These are phyloP conservation scores for Singerocomus inundabilis DNA, from an alignment of 1,284 basidiomycete genomes.

Conservation along the genomic window DNA sequence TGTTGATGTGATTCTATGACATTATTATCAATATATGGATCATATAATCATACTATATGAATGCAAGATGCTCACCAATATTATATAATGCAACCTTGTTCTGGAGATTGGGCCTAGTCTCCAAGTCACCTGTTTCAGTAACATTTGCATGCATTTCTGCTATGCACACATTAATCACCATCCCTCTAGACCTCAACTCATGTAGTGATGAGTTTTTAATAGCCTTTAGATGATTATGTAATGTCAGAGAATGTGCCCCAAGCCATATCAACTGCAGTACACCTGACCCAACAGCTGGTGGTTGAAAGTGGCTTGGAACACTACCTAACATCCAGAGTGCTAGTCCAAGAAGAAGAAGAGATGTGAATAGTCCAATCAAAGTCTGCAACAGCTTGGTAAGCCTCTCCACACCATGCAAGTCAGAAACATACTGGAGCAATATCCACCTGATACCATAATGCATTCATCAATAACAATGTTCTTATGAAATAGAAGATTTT, in stretches of 20 bases:
- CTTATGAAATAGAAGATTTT: not conserved
- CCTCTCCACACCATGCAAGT: not conserved
- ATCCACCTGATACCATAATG: not conserved
- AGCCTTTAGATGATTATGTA: not conserved
- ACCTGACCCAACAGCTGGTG: not conserved
- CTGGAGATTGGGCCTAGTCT: not conserved
- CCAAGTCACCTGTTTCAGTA: not conserved
- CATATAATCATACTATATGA: not conserved
- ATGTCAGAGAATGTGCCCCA: not conserved
- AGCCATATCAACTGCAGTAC: not conserved
- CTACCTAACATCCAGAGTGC: not conserved
- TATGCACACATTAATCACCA: not conserved
- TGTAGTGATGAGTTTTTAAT: not conserved
- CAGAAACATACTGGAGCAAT: not conserved
- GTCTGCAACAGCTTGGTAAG: not conserved
- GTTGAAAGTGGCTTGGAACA: not conserved
- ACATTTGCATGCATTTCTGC: not conserved
- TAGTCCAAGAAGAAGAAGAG: not conserved
- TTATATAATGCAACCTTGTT: not conserved
- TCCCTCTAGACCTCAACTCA: not conserved
- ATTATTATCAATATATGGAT: not conserved
- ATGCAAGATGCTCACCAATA: not conserved
- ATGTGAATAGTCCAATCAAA: not conserved
- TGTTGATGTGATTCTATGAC: too few species aligned
- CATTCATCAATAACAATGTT: not conserved